Evolutionary conservation across 495 filamentous ascomycete species (phyloP).

Genomic region (Bryoglossum gracile): DNA sequence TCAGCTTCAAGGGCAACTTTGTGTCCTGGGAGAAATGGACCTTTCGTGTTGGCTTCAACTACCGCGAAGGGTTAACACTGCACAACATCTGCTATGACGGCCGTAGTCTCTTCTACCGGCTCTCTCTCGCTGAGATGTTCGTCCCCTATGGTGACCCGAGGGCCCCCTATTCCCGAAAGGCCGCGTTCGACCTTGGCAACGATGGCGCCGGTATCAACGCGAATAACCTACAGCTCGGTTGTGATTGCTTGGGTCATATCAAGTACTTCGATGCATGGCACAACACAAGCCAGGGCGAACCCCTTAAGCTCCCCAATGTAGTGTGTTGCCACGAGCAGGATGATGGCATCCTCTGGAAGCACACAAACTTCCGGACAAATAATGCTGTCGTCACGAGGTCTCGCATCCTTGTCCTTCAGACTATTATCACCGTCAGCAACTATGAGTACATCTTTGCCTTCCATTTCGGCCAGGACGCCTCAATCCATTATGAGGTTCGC

Average conservation of each 20-base stretch:
- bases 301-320: slow-evolving; percentile 58
- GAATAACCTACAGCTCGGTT: slow-evolving; percentile 65
- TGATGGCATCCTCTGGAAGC: slow-evolving; percentile 70
- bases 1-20: slow-evolving; percentile 38
- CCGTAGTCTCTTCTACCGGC: slow-evolving; percentile 57
- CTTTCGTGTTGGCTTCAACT: slow-evolving; percentile 68
- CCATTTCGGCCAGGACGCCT: slow-evolving; percentile 38
- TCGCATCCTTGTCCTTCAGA: slow-evolving; percentile 65
- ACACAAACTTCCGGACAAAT: slow-evolving; percentile 72
- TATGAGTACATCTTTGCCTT: slow-evolving; percentile 33
- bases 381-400: slow-evolving; percentile 58
- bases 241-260: slow-evolving; percentile 67
- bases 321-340: slow-evolving; percentile 76
- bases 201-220: slow-evolving; percentile 67
- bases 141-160: slow-evolving; percentile 72
- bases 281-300: slow-evolving; percentile 47
- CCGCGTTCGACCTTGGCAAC: slow-evolving; percentile 74
- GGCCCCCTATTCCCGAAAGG: slow-evolving; percentile 66
- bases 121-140: slow-evolving; percentile 68
- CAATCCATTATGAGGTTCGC: slow-evolving; percentile 72
- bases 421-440: slow-evolving; percentile 65
- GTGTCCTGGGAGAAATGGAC: slow-evolving; percentile 66
- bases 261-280: slow-evolving; percentile 60
- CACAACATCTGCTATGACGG: slow-evolving; percentile 66
- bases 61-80: slow-evolving; percentile 60